Evolutionary conservation across 129 eudicot species (phyloP).

Genomic region (Tagetes erecta): DNA sequence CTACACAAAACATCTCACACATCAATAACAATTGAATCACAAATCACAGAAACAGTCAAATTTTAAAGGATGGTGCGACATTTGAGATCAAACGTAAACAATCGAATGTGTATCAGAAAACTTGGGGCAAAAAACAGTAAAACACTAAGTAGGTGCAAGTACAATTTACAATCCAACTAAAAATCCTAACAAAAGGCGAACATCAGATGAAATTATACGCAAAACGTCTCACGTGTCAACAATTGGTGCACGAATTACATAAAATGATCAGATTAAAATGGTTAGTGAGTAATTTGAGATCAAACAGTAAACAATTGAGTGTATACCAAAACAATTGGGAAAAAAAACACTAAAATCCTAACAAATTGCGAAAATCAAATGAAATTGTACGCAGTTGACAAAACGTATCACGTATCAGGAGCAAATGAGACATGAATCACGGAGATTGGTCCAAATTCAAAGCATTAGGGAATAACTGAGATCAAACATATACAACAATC

Average conservation of each 20-base stretch:
- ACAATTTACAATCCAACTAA: background rate
- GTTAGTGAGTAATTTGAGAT: too few species aligned
- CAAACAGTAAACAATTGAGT: too few species aligned
- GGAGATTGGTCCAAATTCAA: background rate
- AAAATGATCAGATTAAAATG: too few species aligned
- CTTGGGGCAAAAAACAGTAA: too few species aligned
- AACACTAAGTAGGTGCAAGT: too few species aligned
- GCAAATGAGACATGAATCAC: background rate
- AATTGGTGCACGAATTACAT: too few species aligned
- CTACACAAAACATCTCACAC: background rate
- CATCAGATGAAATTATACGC: too few species aligned
- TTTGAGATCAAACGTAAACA: too few species aligned
- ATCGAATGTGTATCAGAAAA: background rate
- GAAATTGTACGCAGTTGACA: background rate
- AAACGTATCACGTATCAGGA: background rate
- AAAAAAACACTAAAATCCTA: too few species aligned
- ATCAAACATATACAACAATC: constrained; percentile 9
- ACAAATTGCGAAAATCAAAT: background rate
- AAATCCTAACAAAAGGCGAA: background rate
- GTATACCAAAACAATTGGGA: too few species aligned
- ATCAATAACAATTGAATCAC: background rate
- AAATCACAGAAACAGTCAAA: background rate
- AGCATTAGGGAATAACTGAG: background rate
- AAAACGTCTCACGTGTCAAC: too few species aligned
- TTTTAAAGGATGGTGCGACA: too few species aligned